phyloP scores from a whole-genome alignment of 345 rosid species.

The Jatropha curcas region DNA sequence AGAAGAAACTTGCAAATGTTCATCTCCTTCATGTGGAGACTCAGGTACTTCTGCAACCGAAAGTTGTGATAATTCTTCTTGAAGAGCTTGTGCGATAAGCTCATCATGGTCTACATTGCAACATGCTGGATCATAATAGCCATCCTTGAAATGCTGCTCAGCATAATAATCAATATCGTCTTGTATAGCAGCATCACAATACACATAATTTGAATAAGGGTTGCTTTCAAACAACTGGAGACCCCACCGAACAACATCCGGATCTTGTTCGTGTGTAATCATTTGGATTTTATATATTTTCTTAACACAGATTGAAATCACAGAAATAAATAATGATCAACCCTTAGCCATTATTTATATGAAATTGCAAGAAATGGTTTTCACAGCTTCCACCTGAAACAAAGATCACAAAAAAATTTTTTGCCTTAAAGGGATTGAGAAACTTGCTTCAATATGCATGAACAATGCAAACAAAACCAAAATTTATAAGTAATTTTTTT shows the following conservation, averaged over 20 bases:
- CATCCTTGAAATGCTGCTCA: constrained; percentile 43
- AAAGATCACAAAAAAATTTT: neutral
- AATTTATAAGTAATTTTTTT: neutral
- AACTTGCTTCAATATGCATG: neutral
- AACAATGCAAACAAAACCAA: neutral
- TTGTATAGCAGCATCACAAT: constrained; percentile 30
- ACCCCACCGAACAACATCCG: constrained; percentile 62
- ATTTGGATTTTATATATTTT: constrained; percentile 17
- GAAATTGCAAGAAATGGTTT: neutral
- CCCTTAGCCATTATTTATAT: neutral
- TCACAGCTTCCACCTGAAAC: constrained; percentile 12
- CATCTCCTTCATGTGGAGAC: constrained; percentile 33
- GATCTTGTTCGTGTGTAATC: constrained; percentile 57
- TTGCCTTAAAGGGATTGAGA: neutral
- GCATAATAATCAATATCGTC: constrained; percentile 41
- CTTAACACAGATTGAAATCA: neutral
- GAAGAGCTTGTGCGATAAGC: constrained; percentile 58
- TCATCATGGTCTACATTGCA: constrained; percentile 50
- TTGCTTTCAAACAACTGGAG: constrained; percentile 54
- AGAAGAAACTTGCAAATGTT: constrained; percentile 33
- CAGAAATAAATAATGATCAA: neutral
- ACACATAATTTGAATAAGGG: constrained; percentile 47
- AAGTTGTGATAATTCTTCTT: constrained; percentile 65
- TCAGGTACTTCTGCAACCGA: constrained; percentile 43
- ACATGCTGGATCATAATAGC: constrained; percentile 32